Conservation (phyloP, 108 stramenopile genomes). For the Schizochytrium sp. region DNA sequence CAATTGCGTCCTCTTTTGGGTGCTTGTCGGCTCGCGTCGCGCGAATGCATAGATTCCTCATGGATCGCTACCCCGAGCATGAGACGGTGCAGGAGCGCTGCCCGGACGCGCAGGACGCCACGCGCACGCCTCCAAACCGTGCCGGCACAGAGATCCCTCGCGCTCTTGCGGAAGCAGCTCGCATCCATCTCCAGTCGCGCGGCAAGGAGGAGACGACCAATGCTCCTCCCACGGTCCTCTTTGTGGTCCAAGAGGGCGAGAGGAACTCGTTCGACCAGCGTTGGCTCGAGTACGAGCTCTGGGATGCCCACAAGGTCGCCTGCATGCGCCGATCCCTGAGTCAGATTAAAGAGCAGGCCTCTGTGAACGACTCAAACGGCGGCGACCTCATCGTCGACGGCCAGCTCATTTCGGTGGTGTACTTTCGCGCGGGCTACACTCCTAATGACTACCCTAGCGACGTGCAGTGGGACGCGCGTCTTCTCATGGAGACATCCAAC, state of each 20-base stretch:
- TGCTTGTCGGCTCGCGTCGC: conserved; percentile 56
- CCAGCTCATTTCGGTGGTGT: conserved; percentile 68
- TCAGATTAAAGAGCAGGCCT: conserved; percentile 17
- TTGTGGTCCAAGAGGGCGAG: conserved; percentile 90
- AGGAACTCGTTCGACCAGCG: conserved; percentile 92
- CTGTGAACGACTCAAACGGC: neutral
- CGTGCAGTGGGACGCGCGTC: conserved; percentile 76
- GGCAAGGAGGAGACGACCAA: neutral
- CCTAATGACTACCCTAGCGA: conserved; percentile 78
- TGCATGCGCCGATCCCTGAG: conserved; percentile 66
- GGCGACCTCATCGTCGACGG: neutral
- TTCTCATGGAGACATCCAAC: conserved; percentile 60
- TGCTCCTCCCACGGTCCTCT: conserved; percentile 39
- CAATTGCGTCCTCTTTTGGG: conserved; percentile 89
- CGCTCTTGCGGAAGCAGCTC: neutral
- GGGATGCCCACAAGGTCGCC: conserved; percentile 61
- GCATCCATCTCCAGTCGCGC: neutral
- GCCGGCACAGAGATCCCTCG: neutral
- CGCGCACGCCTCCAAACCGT: neutral
- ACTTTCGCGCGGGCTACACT: conserved; percentile 90
- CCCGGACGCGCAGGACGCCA: neutral
- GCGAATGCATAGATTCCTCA: conserved; percentile 52
- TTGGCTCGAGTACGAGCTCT: conserved; percentile 74
- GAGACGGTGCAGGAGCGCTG: neutral
- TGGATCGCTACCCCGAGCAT: neutral